These are phyloP conservation scores for Strobilomyces confusus DNA, from an alignment of 768 basidiomycete genomes.

Conservation along the genomic window DNA sequence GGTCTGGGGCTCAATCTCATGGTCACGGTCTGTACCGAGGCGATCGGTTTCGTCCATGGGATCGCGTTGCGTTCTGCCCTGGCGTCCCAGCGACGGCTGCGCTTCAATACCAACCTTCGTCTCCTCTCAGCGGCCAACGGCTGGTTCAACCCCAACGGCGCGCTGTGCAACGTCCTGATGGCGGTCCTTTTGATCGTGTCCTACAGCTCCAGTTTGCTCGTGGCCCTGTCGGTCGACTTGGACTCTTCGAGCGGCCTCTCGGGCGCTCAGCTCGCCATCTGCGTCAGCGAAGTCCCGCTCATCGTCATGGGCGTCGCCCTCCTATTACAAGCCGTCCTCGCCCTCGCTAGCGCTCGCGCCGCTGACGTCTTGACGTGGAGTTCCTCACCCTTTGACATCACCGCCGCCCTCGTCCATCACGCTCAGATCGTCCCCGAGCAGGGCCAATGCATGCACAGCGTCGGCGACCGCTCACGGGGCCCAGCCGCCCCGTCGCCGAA, in stretches of 20 bases:
- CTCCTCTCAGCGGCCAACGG: constrained; percentile 22
- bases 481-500: constrained; percentile 12
- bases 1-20: constrained; percentile 26
- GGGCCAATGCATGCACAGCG: constrained; percentile 27
- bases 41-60: constrained; percentile 27
- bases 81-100: constrained; percentile 21
- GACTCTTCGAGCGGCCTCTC: constrained; percentile 10
- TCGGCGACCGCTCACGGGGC: constrained; percentile 6
- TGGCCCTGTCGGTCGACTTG: constrained; percentile 15
- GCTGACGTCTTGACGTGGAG: constrained; percentile 32
- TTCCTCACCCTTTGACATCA: constrained; percentile 28
- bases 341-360: constrained; percentile 17
- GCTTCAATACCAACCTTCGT: constrained; percentile 30
- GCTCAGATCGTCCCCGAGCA: constrained; percentile 16
- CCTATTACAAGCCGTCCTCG: constrained; percentile 23
- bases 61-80: constrained; percentile 28
- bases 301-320: constrained; percentile 26
- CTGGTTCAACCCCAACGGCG: constrained; percentile 22
- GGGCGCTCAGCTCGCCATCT: constrained; percentile 6
- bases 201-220: constrained; percentile 27
- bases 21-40: constrained; percentile 27
- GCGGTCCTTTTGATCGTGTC: constrained; percentile 28
- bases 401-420: constrained; percentile 29
- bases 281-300: constrained; percentile 25
- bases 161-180: constrained; percentile 20